A percentile compares a stretch with the other conserved stretches of the same genome.
Evolutionary conservation across 139 green algal genomes (phyloP).

Genomic region (Pseudopediastrum boryanum): DNA sequence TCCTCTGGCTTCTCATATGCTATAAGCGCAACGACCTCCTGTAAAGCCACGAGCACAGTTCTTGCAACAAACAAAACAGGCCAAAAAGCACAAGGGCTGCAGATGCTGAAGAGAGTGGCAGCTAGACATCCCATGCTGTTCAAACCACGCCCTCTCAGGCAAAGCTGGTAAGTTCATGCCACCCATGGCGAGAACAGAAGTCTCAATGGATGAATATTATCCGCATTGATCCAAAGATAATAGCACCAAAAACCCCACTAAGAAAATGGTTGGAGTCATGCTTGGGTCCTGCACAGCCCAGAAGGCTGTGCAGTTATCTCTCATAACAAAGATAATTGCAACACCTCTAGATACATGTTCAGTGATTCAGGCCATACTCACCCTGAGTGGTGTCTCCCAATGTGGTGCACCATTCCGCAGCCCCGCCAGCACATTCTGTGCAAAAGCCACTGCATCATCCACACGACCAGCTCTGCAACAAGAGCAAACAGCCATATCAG

Average conservation of each 20-base stretch:
- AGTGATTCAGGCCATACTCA: neutral
- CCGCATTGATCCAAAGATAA: too few relatives aligned
- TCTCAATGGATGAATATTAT: too few relatives aligned
- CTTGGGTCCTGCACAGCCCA: too few relatives aligned
- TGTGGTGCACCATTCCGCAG: constrained; percentile 39
- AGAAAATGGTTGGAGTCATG: too few relatives aligned
- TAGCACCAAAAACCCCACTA: too few relatives aligned
- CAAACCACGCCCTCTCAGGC: too few relatives aligned
- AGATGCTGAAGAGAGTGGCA: neutral
- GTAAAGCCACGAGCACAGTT: constrained; percentile 8
- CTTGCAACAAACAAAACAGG: neutral
- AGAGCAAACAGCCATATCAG: neutral
- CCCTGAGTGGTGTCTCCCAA: constrained; percentile 23
- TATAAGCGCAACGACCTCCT: constrained; percentile 76
- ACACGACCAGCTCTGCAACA: constrained; percentile 43
- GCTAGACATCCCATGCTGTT: too few relatives aligned
- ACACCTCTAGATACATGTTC: neutral
- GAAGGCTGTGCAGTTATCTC: too few relatives aligned
- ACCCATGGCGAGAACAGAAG: too few relatives aligned
- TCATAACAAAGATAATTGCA: too few relatives aligned
- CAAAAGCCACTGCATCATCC: constrained; percentile 60
- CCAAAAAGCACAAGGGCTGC: neutral
- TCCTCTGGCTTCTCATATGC: constrained; percentile 75
- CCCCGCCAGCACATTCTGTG: constrained; percentile 47
- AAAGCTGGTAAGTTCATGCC: too few relatives aligned